Evolutionary conservation across 306 rosid genomes (phyloP).

Genomic region (Quercus gilva): DNA sequence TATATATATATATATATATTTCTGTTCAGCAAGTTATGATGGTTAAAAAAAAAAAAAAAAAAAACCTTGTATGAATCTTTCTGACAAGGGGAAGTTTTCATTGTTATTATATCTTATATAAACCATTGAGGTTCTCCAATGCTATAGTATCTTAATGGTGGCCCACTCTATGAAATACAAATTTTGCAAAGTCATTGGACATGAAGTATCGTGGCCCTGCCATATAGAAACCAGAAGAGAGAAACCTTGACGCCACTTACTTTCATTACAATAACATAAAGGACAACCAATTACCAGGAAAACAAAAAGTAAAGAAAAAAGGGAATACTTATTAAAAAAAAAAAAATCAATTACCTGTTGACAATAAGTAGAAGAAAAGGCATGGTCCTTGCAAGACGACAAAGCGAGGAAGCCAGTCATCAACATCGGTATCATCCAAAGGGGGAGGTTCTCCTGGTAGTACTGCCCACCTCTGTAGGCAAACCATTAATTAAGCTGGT

Average conservation of each 20-base stretch:
- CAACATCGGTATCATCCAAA: slow-evolving; percentile 67
- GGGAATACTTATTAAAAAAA: not conserved
- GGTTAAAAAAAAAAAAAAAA: not conserved
- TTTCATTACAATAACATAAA: not conserved
- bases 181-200: not conserved
- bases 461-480: slow-evolving; percentile 67
- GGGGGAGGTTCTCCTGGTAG: slow-evolving; percentile 90
- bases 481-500: slow-evolving; percentile 15
- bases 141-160: not conserved
- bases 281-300: not conserved
- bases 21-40: not conserved
- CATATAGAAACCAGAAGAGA: not conserved
- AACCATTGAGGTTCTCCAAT: not conserved
- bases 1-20: not conserved
- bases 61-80: not conserved
- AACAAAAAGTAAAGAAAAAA: not conserved
- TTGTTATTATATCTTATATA: not conserved
- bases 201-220: not conserved
- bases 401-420: slow-evolving; percentile 96
- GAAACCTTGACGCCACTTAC: not conserved
- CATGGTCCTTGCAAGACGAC: slow-evolving; percentile 76
- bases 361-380: slow-evolving; percentile 60
- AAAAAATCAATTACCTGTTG: slow-evolving; percentile 52
- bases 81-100: not conserved
- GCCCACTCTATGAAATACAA: not conserved